A percentile compares a stretch with the other conserved stretches of the same genome.
These are phyloP conservation scores for Aureobasidium musti DNA, from an alignment of 2,329 filamentous ascomycete genomes.

Conservation along the genomic window DNA sequence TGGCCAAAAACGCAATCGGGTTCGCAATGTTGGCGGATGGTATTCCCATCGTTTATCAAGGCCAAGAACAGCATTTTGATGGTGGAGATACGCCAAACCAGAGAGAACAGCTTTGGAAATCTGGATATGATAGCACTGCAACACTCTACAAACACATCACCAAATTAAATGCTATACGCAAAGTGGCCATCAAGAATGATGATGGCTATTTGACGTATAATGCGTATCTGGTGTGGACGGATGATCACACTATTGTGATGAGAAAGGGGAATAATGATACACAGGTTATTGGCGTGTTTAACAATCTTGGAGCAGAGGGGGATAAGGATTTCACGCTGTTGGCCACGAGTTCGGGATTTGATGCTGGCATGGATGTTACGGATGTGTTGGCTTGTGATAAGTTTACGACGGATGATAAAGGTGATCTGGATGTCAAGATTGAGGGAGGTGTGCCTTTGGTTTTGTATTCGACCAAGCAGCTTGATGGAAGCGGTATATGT, in stretches of 20 bases:
- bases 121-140: slow-evolving; percentile 44
- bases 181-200: slow-evolving; percentile 46
- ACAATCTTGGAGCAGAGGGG: slow-evolving; percentile 43
- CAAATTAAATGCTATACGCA: slow-evolving; percentile 49
- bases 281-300: slow-evolving; percentile 51
- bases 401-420: slow-evolving; percentile 48
- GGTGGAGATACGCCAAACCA: slow-evolving; percentile 42
- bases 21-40: slow-evolving; percentile 47
- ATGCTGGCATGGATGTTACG: slow-evolving; percentile 32
- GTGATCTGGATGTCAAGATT: slow-evolving; percentile 50
- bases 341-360: slow-evolving; percentile 37
- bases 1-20: slow-evolving; percentile 45
- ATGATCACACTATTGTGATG: slow-evolving; percentile 49
- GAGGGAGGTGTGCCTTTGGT: slow-evolving; percentile 49
- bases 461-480: slow-evolving; percentile 42
- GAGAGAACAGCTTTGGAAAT: slow-evolving; percentile 45
- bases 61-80: slow-evolving; percentile 48
- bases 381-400: slow-evolving; percentile 52
- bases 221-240: slow-evolving; percentile 49
- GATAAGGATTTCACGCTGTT: background rate
- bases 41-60: slow-evolving; percentile 48
- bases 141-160: slow-evolving; percentile 46
- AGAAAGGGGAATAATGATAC: slow-evolving; percentile 46
- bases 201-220: slow-evolving; percentile 47
- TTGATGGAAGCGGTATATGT: slow-evolving; percentile 41